These are phyloP conservation scores for Ceratocystis huliohia DNA, from an alignment of 2,329 filamentous ascomycete species.

Conservation along the genomic window DNA sequence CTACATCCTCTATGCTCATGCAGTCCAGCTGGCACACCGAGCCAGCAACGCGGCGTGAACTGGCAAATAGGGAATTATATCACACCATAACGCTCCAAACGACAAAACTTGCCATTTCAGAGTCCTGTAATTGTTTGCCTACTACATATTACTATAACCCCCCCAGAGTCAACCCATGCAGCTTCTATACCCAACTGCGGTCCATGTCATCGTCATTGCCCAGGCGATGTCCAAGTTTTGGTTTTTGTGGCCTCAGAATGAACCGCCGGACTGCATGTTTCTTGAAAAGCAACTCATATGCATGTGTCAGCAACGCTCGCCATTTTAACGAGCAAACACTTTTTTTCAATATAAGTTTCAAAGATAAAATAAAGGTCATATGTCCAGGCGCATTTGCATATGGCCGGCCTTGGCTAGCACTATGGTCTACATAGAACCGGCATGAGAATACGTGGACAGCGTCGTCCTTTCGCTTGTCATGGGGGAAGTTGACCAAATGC, in stretches of 20 bases:
- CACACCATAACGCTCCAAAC: neutral
- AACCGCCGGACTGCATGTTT: neutral
- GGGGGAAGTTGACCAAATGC: neutral
- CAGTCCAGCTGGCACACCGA: neutral
- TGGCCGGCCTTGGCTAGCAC: neutral
- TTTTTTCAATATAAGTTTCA: neutral
- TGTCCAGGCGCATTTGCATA: neutral
- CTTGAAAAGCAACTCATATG: neutral
- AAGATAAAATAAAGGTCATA: neutral
- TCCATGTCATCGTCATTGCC: neutral
- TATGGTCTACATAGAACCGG: neutral
- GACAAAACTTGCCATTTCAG: neutral
- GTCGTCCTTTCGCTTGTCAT: neutral
- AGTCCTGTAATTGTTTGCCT: neutral
- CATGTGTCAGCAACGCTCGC: neutral
- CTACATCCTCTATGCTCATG: neutral
- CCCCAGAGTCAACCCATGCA: neutral
- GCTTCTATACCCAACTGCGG: neutral
- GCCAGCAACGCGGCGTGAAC: neutral
- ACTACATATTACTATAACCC: too few species aligned
- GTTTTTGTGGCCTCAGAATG: neutral
- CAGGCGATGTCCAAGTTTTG: neutral
- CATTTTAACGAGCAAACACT: neutral
- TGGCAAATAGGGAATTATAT: neutral
- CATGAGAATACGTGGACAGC: neutral